phyloP scores from a whole-genome alignment of 2,329 filamentous ascomycete species.

The Fusarium devonianum region DNA sequence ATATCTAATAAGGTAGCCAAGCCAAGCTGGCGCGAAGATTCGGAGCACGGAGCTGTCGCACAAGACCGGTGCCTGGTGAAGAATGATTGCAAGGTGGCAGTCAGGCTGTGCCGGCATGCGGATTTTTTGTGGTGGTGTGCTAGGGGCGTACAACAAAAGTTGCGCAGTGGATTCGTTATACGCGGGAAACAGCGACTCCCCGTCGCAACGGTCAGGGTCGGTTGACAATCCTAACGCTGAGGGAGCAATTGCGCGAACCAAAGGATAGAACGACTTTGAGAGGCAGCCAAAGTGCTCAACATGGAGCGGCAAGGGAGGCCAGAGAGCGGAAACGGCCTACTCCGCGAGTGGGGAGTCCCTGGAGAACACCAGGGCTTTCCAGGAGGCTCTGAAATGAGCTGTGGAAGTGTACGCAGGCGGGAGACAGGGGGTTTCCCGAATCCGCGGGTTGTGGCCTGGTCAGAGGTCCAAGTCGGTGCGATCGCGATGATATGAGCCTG shows the following conservation, averaged over 20 bases:
- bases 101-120: slow-evolving; percentile 2
- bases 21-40: slow-evolving; percentile 5
- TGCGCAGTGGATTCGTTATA: not conserved
- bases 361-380: not conserved
- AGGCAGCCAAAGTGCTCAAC: slow-evolving; percentile 5
- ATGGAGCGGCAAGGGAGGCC: not conserved
- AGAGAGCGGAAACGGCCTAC: not conserved
- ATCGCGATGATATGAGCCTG: slow-evolving; percentile 3
- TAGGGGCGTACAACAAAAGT: slow-evolving; percentile 8
- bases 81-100: slow-evolving; percentile 5
- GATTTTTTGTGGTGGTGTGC: slow-evolving; percentile 9
- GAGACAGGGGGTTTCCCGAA: slow-evolving; percentile 8
- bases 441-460: not conserved
- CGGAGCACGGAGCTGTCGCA: slow-evolving; percentile 4
- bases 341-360: not conserved
- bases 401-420: slow-evolving; percentile 3
- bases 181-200: slow-evolving; percentile 4
- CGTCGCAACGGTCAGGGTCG: slow-evolving; percentile 5
- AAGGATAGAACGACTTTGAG: not conserved
- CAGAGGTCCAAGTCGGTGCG: not conserved
- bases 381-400: slow-evolving; percentile 10
- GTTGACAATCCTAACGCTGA: not conserved
- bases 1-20: slow-evolving; percentile 13
- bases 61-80: slow-evolving; percentile 5
- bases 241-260: not conserved